These are phyloP conservation scores for Singerocomus inundabilis DNA, from an alignment of 1,284 basidiomycete species.

Conservation along the genomic window DNA sequence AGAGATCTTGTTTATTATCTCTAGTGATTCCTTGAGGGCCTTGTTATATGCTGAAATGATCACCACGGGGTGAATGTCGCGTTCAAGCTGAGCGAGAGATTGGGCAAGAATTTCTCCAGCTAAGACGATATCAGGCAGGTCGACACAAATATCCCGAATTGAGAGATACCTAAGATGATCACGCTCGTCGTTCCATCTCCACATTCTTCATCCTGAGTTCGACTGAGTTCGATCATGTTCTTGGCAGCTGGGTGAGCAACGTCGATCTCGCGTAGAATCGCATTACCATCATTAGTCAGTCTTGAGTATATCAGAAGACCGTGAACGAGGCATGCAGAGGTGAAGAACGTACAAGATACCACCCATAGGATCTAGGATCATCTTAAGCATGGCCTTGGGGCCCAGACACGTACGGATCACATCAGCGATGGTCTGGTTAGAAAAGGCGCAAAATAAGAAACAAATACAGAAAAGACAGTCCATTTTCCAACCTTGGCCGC, in stretches of 20 bases:
- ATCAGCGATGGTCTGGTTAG: slow-evolving; percentile 86
- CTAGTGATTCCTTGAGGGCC: slow-evolving; percentile 88
- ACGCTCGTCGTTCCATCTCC: slow-evolving; percentile 98
- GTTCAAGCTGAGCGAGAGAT: slow-evolving; percentile 88
- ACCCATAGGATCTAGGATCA: slow-evolving; percentile 98
- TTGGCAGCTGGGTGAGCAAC: slow-evolving; percentile 98
- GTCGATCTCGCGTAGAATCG: slow-evolving; percentile 96
- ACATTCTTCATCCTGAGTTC: slow-evolving; percentile 98
- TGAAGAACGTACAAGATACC: slow-evolving; percentile 76
- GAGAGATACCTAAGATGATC: slow-evolving; percentile 81
- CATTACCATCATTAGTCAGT: slow-evolving; percentile 97
- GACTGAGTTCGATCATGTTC: slow-evolving; percentile 97
- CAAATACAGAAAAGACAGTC: fast-evolving
- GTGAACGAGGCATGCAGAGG: background rate
- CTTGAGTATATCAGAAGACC: slow-evolving; percentile 39
- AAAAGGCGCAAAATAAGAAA: background rate
- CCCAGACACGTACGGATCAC: slow-evolving; percentile 98
- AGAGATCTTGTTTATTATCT: slow-evolving; percentile 85
- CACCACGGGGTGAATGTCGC: slow-evolving; percentile 97
- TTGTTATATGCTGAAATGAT: slow-evolving; percentile 99
- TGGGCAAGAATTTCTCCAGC: slow-evolving; percentile 99
- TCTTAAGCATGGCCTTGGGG: slow-evolving; percentile 98
- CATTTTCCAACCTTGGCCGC: slow-evolving; percentile 81
- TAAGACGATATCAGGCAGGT: slow-evolving; percentile 30
- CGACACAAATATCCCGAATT: background rate